Evolutionary conservation across 441 rosid species (phyloP).

Genomic region (Adansonia rubrostipa): DNA sequence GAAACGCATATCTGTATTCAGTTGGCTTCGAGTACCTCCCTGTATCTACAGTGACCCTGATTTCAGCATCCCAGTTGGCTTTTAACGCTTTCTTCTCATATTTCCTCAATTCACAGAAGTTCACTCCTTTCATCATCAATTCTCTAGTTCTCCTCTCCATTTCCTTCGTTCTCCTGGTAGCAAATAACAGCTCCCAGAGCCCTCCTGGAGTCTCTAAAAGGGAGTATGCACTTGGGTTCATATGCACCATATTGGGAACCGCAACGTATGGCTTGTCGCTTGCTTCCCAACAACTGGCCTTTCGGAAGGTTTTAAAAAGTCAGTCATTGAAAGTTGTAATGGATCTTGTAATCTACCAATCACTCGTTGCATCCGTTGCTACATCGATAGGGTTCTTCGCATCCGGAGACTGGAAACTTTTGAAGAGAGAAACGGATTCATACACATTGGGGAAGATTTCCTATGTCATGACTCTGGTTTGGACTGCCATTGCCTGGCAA

Average conservation of each 20-base stretch:
- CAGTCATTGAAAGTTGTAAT: conserved; percentile 36
- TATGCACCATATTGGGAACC: conserved; percentile 43
- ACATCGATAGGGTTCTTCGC: conserved; percentile 41
- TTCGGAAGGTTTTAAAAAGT: conserved; percentile 39
- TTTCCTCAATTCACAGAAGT: conserved; percentile 48
- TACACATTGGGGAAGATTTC: conserved; percentile 43
- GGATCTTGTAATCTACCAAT: conserved; percentile 39
- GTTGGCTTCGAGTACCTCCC: conserved; percentile 16
- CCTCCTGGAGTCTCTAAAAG: conserved; percentile 32
- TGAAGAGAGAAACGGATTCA: conserved; percentile 40
- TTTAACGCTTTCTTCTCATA: conserved; percentile 50
- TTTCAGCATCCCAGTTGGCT: conserved; percentile 47
- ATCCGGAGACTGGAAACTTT: conserved; percentile 43
- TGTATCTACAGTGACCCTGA: conserved; percentile 41
- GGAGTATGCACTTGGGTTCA: conserved; percentile 37
- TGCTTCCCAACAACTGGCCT: conserved; percentile 41
- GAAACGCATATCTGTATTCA: not conserved
- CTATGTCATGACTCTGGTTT: conserved; percentile 45
- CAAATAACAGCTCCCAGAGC: conserved; percentile 29
- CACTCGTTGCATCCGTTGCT: conserved; percentile 37
- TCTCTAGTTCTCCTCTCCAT: conserved; percentile 45
- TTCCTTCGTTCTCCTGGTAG: conserved; percentile 45
- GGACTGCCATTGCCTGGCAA: conserved; percentile 53
- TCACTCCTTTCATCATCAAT: conserved; percentile 47
- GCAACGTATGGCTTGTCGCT: conserved; percentile 35